Percentiles rank a stretch among this genome's conserved stretches.
phyloP scores from a whole-genome alignment of 2,329 filamentous ascomycete species.

The Penicillium concentricum region DNA sequence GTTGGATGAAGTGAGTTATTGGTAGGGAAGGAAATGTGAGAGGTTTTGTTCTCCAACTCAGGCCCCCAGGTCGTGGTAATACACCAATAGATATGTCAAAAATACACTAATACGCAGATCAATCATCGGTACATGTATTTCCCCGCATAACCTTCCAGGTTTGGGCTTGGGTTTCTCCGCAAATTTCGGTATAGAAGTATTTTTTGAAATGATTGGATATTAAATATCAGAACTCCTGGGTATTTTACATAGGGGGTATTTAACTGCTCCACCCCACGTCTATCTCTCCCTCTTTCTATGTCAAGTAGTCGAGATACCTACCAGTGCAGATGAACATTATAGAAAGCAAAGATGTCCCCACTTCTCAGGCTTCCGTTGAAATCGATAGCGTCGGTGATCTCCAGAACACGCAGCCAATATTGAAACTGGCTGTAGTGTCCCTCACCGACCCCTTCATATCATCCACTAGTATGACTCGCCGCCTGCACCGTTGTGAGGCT shows the following conservation, averaged over 20 bases:
- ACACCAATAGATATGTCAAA: neutral
- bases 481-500: constrained; percentile 49
- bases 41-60: neutral
- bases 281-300: neutral
- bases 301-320: neutral
- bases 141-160: neutral
- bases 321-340: neutral
- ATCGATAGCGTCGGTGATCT: neutral
- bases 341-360: constrained; percentile 10
- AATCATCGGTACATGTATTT: neutral
- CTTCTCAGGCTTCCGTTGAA: neutral
- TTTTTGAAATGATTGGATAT: neutral
- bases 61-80: neutral
- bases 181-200: neutral
- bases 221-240: neutral
- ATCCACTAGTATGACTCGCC: constrained; percentile 43
- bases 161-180: neutral
- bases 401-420: neutral
- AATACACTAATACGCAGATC: neutral
- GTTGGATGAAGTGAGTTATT: neutral
- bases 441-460: neutral
- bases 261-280: neutral
- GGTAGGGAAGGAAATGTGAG: neutral
- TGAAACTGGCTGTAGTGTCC: neutral
- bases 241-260: constrained; percentile 1